Conservation (phyloP, 164 flowering plant genomes). For the Warburgia ugandensis region DNA sequence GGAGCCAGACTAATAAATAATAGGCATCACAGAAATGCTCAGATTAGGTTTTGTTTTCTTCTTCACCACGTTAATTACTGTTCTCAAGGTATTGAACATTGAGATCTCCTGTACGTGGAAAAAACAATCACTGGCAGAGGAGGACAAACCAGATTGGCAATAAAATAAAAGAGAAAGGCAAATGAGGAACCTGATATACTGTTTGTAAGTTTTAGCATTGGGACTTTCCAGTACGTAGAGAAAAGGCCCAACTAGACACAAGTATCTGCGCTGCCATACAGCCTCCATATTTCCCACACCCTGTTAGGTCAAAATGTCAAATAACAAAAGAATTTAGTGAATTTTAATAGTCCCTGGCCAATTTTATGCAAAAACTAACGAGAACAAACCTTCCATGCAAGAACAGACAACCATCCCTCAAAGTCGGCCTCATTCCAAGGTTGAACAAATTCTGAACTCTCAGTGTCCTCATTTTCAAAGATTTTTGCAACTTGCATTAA, state of each 20-base stretch:
- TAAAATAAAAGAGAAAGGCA: neutral
- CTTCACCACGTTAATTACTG: too few relatives aligned
- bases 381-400: constrained; percentile 70
- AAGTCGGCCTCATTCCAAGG: constrained; percentile 94
- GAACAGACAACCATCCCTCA: constrained; percentile 85
- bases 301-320: constrained; percentile 28
- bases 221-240: constrained; percentile 82
- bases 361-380: neutral
- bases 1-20: too few relatives aligned
- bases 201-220: constrained; percentile 69
- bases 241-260: constrained; percentile 79
- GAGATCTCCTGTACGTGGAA: too few relatives aligned
- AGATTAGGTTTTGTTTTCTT: too few relatives aligned
- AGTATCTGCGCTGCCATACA: constrained; percentile 81
- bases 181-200: constrained; percentile 51
- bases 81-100: too few relatives aligned
- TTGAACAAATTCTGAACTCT: constrained; percentile 29
- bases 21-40: too few relatives aligned
- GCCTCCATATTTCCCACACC: constrained; percentile 96
- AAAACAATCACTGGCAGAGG: neutral
- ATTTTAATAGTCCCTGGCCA: too few relatives aligned
- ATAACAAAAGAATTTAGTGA: constrained; percentile 1
- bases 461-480: constrained; percentile 51
- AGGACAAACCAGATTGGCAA: neutral
- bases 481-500: constrained; percentile 78